Conservation (phyloP, 2,329 filamentous ascomycete species). For the Penicillium brevicompactum region DNA sequence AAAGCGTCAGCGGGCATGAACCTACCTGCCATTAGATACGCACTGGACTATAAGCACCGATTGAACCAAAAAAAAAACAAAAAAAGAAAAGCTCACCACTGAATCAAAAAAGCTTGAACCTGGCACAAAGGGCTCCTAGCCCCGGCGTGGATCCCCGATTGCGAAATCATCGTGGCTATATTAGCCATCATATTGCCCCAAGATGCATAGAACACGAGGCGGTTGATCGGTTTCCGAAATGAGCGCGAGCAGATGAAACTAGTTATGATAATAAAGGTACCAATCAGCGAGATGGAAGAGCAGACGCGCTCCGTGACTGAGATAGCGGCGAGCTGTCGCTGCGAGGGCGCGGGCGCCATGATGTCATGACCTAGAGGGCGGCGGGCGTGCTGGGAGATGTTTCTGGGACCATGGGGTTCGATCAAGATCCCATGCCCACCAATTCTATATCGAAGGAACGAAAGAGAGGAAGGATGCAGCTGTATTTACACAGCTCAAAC, state of each 20-base stretch:
- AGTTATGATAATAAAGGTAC: constrained; percentile 69
- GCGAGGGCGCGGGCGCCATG: too few relatives aligned
- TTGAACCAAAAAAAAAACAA: too few relatives aligned
- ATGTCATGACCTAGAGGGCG: too few relatives aligned
- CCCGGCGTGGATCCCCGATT: too few relatives aligned
- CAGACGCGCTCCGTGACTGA: constrained; percentile 67
- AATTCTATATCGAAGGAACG: too few relatives aligned
- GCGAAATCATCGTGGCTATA: constrained; percentile 72
- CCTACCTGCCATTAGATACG: constrained; percentile 47
- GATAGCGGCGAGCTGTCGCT: constrained; percentile 46
- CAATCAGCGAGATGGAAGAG: constrained; percentile 71
- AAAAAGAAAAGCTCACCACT: constrained; percentile 63
- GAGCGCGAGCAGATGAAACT: constrained; percentile 68
- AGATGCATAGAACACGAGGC: constrained; percentile 79
- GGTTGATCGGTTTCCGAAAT: constrained; percentile 86
- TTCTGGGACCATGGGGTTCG: too few relatives aligned
- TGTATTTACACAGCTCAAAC: too few relatives aligned
- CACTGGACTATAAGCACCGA: too few relatives aligned
- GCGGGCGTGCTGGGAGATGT: too few relatives aligned
- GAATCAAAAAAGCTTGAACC: constrained; percentile 76
- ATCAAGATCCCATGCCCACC: too few relatives aligned
- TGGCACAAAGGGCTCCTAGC: constrained; percentile 63
- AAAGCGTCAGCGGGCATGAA: constrained; percentile 76
- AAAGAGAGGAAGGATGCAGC: too few relatives aligned
- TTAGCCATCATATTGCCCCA: constrained; percentile 80